Percentiles rank a stretch among this genome's conserved stretches.
phyloP scores from a whole-genome alignment of 164 flowering plant species.

The Nelumbo lutea region DNA sequence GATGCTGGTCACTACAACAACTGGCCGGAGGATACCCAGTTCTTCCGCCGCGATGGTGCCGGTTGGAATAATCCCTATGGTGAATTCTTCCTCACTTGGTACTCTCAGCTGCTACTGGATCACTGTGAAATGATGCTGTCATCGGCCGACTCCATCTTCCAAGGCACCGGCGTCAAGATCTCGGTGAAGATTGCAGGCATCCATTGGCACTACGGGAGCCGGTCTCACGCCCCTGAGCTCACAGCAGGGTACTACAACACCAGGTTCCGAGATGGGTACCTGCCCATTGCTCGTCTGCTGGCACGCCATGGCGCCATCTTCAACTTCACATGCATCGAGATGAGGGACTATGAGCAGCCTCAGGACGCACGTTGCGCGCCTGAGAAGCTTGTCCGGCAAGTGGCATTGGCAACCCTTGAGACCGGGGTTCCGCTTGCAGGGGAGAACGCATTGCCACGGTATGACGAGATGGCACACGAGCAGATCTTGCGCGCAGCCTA shows the following conservation, averaged over 20 bases:
- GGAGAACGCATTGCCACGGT: slow-evolving; percentile 88
- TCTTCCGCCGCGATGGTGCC: slow-evolving; percentile 71
- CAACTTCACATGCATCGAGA: slow-evolving; percentile 95
- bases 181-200: slow-evolving; percentile 90
- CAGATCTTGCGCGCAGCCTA: slow-evolving; percentile 57
- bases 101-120: slow-evolving; percentile 81
- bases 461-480: slow-evolving; percentile 69
- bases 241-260: slow-evolving; percentile 98
- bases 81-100: slow-evolving; percentile 89
- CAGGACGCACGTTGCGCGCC: slow-evolving; percentile 86
- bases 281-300: slow-evolving; percentile 80
- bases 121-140: slow-evolving; percentile 78
- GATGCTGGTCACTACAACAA: slow-evolving; percentile 90
- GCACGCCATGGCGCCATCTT: slow-evolving; percentile 81
- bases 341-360: slow-evolving; percentile 95
- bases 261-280: slow-evolving; percentile 70
- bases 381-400: slow-evolving; percentile 80
- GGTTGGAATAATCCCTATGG: slow-evolving; percentile 78
- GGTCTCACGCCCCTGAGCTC: slow-evolving; percentile 96
- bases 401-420: slow-evolving; percentile 54
- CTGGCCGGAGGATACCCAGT: slow-evolving; percentile 91
- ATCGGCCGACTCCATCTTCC: slow-evolving; percentile 47
- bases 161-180: slow-evolving; percentile 49
- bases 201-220: slow-evolving; percentile 92
- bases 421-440: slow-evolving; percentile 83